Conservation (phyloP, 2,329 filamentous ascomycete species). For the Elsinoe ampelina region DNA sequence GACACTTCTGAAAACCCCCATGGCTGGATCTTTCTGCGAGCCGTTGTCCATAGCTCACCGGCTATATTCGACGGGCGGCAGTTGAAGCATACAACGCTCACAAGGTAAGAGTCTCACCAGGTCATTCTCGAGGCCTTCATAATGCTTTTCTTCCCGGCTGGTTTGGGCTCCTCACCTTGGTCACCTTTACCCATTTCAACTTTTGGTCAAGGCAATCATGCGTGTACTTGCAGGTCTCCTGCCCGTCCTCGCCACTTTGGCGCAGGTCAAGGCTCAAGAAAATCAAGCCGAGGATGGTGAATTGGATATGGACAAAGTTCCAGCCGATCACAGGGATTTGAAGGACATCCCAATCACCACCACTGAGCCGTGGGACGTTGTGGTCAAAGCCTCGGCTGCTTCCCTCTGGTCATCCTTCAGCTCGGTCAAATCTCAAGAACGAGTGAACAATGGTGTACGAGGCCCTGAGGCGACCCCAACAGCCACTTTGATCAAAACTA, state of each 20-base stretch:
- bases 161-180: slow-evolving; percentile 11
- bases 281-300: not conserved
- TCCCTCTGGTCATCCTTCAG: slow-evolving; percentile 1
- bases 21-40: not conserved
- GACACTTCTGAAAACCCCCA: slow-evolving; percentile 4
- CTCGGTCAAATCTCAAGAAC: not conserved
- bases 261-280: slow-evolving; percentile 1
- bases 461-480: not conserved
- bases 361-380: not conserved
- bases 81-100: slow-evolving; percentile 5
- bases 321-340: not conserved
- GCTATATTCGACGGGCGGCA: slow-evolving; percentile 11
- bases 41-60: slow-evolving; percentile 14
- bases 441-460: not conserved
- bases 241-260: slow-evolving; percentile 3
- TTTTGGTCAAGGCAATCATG: slow-evolving; percentile 12
- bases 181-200: slow-evolving; percentile 2
- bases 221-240: slow-evolving; percentile 7
- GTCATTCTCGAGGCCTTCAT: not conserved
- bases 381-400: not conserved
- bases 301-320: not conserved
- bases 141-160: slow-evolving; percentile 9
- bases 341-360: not conserved
- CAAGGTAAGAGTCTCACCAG: slow-evolving; percentile 12
- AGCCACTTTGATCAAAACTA: not conserved